These are phyloP conservation scores for Candida pseudocylindracea DNA, from an alignment of 1,139 yeast genomes.

Conservation along the genomic window DNA sequence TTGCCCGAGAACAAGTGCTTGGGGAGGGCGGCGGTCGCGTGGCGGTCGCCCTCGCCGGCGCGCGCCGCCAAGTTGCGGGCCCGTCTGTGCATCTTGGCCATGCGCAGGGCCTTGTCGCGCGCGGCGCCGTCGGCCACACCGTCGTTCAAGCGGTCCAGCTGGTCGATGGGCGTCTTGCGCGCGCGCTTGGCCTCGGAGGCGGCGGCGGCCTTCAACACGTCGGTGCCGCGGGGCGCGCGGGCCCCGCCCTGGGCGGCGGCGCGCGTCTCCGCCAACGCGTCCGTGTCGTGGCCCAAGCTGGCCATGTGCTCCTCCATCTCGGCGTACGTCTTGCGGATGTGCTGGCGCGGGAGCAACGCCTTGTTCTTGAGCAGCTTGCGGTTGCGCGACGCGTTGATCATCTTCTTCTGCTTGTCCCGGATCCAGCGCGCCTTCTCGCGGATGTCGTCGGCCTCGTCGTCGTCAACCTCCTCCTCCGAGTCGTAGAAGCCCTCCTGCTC, in stretches of 20 bases:
- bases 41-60: constrained; percentile 93
- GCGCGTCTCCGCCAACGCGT: constrained; percentile 22
- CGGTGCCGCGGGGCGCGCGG: constrained; percentile 33
- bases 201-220: constrained; percentile 38
- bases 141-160: constrained; percentile 64
- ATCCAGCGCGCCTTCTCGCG: constrained; percentile 87
- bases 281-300: constrained; percentile 72
- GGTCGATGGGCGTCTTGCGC: constrained; percentile 25
- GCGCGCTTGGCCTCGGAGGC: constrained; percentile 19
- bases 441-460: constrained; percentile 37
- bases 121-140: constrained; percentile 73
- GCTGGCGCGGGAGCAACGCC: constrained; percentile 86
- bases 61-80: constrained; percentile 85
- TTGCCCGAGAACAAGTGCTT: constrained; percentile 93
- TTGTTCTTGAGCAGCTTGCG: constrained; percentile 76
- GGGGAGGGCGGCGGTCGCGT: constrained; percentile 63
- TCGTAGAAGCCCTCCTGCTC: constrained; percentile 93
- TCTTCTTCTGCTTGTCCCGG: constrained; percentile 81
- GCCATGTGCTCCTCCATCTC: constrained; percentile 83
- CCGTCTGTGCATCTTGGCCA: constrained; percentile 77
- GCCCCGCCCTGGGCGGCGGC: background rate
- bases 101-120: constrained; percentile 70
- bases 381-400: constrained; percentile 74
- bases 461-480: constrained; percentile 55
- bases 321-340: constrained; percentile 48